phyloP scores from a whole-genome alignment of 805 yeast genomes.

The Saccharomyces cerevisiae region DNA sequence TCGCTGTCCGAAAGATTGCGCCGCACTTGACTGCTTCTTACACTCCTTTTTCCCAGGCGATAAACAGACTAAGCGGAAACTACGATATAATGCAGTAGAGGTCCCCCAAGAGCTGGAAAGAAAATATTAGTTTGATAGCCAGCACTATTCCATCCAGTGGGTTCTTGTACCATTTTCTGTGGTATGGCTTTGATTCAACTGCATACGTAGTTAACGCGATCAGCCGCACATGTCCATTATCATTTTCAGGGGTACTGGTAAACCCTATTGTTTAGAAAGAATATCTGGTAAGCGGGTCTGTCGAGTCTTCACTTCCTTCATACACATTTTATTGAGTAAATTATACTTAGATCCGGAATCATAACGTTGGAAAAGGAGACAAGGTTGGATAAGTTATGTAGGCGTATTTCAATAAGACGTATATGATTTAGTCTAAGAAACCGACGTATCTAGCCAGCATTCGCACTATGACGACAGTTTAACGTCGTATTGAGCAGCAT shows the following conservation, averaged over 20 bases:
- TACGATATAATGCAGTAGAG: neutral
- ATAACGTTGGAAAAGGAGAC: neutral
- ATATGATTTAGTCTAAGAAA: too few species aligned
- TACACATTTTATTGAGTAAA: neutral
- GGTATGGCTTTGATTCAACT: conserved; percentile 40
- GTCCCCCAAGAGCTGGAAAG: too few species aligned
- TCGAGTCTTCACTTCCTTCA: neutral
- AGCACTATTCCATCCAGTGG: conserved; percentile 62
- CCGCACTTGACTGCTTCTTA: neutral
- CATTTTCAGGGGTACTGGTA: conserved; percentile 45
- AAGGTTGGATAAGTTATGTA: neutral
- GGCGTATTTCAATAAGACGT: neutral
- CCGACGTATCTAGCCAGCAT: neutral
- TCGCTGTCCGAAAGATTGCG: too few species aligned
- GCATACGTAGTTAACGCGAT: conserved; percentile 71
- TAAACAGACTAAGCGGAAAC: neutral
- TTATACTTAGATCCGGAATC: neutral
- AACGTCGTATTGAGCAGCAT: neutral
- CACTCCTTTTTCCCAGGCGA: neutral
- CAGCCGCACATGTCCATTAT: conserved; percentile 78
- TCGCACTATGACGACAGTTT: too few species aligned
- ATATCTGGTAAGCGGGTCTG: neutral
- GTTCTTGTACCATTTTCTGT: conserved; percentile 56
- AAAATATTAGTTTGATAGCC: too few species aligned
- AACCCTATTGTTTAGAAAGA: neutral